phyloP scores from a whole-genome alignment of 768 basidiomycete species.

The Mycena polygramma region DNA sequence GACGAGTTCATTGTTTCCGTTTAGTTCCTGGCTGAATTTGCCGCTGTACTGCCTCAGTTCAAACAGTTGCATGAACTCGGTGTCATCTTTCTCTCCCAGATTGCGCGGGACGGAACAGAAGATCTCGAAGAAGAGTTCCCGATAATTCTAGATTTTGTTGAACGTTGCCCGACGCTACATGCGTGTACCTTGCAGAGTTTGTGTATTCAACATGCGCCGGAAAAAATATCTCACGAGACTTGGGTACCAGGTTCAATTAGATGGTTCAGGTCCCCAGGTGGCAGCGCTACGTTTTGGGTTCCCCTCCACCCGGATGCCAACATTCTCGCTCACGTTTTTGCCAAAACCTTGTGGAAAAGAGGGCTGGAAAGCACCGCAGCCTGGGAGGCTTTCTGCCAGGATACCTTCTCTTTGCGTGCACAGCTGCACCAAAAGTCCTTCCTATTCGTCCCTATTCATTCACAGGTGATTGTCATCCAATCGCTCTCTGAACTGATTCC shows the following conservation, averaged over 20 bases:
- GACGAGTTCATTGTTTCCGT: not conserved
- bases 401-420: not conserved
- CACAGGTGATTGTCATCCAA: slow-evolving; percentile 8
- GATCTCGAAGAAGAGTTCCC: not conserved
- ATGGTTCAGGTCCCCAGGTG: slow-evolving; percentile 2
- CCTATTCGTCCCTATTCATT: not conserved
- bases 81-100: not conserved
- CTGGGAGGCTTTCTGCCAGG: not conserved
- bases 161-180: slow-evolving; percentile 4
- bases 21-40: slow-evolving; percentile 12
- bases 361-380: not conserved
- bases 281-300: slow-evolving; percentile 9
- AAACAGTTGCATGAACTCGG: slow-evolving; percentile 3
- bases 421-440: not conserved
- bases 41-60: slow-evolving; percentile 1
- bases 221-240: not conserved
- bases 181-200: slow-evolving; percentile 14
- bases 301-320: not conserved
- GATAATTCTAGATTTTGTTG: slow-evolving; percentile 1
- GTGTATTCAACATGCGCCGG: not conserved
- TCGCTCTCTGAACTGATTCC: not conserved
- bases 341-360: not conserved
- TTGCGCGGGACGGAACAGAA: not conserved
- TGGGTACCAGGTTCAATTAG: not conserved
- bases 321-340: not conserved